These are phyloP conservation scores for Pseudogymnoascus pannorum DNA, from an alignment of 2,329 filamentous ascomycete genomes.

Conservation along the genomic window DNA sequence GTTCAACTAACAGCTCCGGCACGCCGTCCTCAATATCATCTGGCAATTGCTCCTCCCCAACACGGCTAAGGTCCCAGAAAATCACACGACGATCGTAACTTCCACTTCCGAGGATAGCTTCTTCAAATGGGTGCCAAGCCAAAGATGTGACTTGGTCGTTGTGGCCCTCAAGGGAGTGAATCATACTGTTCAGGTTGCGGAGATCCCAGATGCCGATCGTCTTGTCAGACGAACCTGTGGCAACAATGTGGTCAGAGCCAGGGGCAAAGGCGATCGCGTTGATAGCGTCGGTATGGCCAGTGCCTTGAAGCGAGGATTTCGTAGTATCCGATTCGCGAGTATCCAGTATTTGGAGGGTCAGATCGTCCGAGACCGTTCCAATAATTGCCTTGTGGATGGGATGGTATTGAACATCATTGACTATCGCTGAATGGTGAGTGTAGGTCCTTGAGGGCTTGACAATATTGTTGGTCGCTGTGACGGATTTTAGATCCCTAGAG, in stretches of 20 bases:
- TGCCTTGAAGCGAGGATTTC: slow-evolving; percentile 60
- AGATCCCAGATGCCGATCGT: slow-evolving; percentile 94
- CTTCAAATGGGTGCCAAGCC: slow-evolving; percentile 89
- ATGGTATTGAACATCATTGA: slow-evolving; percentile 96
- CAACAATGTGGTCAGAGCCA: slow-evolving; percentile 79
- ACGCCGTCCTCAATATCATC: slow-evolving; percentile 94
- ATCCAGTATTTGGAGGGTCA: slow-evolving; percentile 88
- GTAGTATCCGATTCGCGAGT: slow-evolving; percentile 61
- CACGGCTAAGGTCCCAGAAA: slow-evolving; percentile 90
- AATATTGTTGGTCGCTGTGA: slow-evolving; percentile 60
- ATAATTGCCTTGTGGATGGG: slow-evolving; percentile 78
- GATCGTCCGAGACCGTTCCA: slow-evolving; percentile 89
- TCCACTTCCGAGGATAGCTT: slow-evolving; percentile 79
- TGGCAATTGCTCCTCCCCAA: slow-evolving; percentile 88
- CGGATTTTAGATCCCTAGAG: slow-evolving; percentile 69
- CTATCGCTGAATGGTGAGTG: slow-evolving; percentile 80
- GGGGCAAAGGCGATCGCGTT: slow-evolving; percentile 96
- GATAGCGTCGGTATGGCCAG: slow-evolving; percentile 84
- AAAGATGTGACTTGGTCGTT: slow-evolving; percentile 84
- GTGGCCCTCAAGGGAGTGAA: slow-evolving; percentile 86
- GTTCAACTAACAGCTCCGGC: slow-evolving; percentile 70
- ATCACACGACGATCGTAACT: slow-evolving; percentile 90
- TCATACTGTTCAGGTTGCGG: slow-evolving; percentile 79
- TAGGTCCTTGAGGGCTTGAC: slow-evolving; percentile 69
- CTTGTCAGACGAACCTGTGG: slow-evolving; percentile 91